Percentiles rank a stretch among this genome's conserved stretches.
These are phyloP conservation scores for Candida argentea DNA, from an alignment of 805 yeast species.

Conservation along the genomic window DNA sequence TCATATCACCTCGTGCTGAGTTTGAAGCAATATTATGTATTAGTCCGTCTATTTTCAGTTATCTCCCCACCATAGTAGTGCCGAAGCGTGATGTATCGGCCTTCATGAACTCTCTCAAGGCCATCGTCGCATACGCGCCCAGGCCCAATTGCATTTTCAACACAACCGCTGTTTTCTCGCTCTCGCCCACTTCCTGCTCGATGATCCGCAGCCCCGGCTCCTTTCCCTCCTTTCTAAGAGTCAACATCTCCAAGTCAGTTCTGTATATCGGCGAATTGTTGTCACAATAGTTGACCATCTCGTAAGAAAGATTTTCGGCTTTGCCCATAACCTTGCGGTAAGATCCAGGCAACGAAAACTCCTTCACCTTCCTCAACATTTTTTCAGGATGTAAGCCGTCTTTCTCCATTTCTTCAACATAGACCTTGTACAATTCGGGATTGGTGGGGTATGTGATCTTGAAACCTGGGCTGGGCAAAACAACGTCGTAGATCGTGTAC, in stretches of 20 bases:
- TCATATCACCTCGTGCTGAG: background rate
- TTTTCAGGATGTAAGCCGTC: slow-evolving; percentile 79
- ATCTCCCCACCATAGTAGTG: slow-evolving; percentile 6
- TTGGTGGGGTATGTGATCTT: slow-evolving; percentile 82
- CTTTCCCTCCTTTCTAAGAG: slow-evolving; percentile 13
- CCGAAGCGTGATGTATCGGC: slow-evolving; percentile 47
- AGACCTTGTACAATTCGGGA: slow-evolving; percentile 45
- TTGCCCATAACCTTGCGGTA: slow-evolving; percentile 66
- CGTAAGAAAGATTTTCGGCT: slow-evolving; percentile 55
- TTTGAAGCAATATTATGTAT: too few species aligned
- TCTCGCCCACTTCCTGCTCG: slow-evolving; percentile 19
- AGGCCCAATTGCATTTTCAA: slow-evolving; percentile 70
- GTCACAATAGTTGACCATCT: slow-evolving; percentile 48
- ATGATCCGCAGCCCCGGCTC: slow-evolving; percentile 14
- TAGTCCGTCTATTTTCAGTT: too few species aligned
- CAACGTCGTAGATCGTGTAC: slow-evolving; percentile 70
- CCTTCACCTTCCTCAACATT: slow-evolving; percentile 79
- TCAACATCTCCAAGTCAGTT: slow-evolving; percentile 57
- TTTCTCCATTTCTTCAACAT: slow-evolving; percentile 61
- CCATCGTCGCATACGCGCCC: slow-evolving; percentile 96
- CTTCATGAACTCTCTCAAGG: slow-evolving; percentile 81
- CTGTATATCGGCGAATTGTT: slow-evolving; percentile 63
- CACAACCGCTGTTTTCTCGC: slow-evolving; percentile 52
- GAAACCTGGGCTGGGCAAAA: slow-evolving; percentile 94
- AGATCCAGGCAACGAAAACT: slow-evolving; percentile 86